These are phyloP conservation scores for Hondaea fermentalgiana DNA, from an alignment of 108 stramenopile species.

Conservation along the genomic window DNA sequence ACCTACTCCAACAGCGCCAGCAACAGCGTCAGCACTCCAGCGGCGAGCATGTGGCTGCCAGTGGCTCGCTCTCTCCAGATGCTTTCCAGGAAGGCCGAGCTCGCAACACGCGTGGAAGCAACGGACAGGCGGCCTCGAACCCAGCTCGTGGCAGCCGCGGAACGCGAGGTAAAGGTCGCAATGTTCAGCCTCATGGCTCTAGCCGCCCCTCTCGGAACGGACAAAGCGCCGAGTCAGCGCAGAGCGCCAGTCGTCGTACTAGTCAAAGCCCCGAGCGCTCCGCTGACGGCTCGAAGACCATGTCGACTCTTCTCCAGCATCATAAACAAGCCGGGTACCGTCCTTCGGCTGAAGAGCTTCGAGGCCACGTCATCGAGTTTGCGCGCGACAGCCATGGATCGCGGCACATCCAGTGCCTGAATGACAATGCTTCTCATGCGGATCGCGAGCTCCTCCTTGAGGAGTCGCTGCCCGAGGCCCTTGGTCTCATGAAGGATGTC, in stretches of 20 bases:
- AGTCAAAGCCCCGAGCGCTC: not conserved
- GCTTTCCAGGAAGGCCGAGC: too few species aligned
- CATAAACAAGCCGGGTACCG: not conserved
- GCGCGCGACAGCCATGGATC: not conserved
- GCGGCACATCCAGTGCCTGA: constrained; percentile 5
- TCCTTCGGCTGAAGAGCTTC: not conserved
- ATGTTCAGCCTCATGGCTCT: too few species aligned
- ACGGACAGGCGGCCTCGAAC: too few species aligned
- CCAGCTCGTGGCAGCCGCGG: too few species aligned
- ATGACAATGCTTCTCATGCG: not conserved
- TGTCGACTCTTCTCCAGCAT: not conserved
- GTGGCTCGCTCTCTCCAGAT: too few species aligned
- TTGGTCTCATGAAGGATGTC: not conserved
- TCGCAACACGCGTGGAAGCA: too few species aligned
- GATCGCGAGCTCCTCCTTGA: not conserved
- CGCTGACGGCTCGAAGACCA: not conserved
- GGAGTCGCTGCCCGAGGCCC: not conserved
- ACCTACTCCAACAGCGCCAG: not conserved
- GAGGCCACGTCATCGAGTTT: not conserved
- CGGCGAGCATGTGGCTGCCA: too few species aligned
- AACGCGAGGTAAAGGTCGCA: too few species aligned
- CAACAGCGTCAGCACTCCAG: not conserved
- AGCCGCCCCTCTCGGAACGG: too few species aligned
- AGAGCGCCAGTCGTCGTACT: too few species aligned
- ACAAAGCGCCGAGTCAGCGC: too few species aligned